Evolutionary conservation across 2,329 filamentous ascomycete genomes (phyloP).

Genomic region (Botryosphaeria agaves): DNA sequence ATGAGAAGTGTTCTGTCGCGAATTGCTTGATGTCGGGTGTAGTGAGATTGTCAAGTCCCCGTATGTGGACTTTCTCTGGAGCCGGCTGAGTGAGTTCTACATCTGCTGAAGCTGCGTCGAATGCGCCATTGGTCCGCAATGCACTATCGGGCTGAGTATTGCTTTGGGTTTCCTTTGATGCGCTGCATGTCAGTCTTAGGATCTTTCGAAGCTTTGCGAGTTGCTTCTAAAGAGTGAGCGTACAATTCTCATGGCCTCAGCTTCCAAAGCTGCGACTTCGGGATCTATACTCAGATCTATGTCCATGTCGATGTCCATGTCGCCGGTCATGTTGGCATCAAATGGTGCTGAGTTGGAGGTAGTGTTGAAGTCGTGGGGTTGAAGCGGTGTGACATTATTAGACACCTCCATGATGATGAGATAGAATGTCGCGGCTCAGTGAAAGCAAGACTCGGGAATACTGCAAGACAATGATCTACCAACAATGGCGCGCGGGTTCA

Average conservation of each 20-base stretch:
- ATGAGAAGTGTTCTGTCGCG: slow-evolving; percentile 47
- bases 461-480: not conserved
- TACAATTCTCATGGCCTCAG: slow-evolving; percentile 8
- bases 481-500: not conserved
- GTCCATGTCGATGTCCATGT: slow-evolving; percentile 15
- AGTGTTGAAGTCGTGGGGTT: not conserved
- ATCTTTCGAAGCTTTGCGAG: too few species aligned
- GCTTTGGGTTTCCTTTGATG: too few species aligned
- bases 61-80: slow-evolving; percentile 61
- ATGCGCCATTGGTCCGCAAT: too few species aligned
- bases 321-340: slow-evolving; percentile 6
- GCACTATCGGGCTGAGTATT: too few species aligned
- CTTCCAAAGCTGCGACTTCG: slow-evolving; percentile 14
- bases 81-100: slow-evolving; percentile 6
- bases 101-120: not conserved
- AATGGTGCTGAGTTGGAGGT: not conserved
- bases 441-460: not conserved
- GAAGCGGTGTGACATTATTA: not conserved
- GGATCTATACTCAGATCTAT: slow-evolving; percentile 11
- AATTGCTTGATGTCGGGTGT: slow-evolving; percentile 67
- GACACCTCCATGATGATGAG: slow-evolving; percentile 1
- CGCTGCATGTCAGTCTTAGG: too few species aligned
- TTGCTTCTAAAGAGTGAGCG: too few species aligned
- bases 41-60: slow-evolving; percentile 66
- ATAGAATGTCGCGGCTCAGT: not conserved